A percentile compares a stretch with the other conserved stretches of the same genome.
phyloP scores from a whole-genome alignment of 805 yeast species.

The Suhomyces xylopsoci region DNA sequence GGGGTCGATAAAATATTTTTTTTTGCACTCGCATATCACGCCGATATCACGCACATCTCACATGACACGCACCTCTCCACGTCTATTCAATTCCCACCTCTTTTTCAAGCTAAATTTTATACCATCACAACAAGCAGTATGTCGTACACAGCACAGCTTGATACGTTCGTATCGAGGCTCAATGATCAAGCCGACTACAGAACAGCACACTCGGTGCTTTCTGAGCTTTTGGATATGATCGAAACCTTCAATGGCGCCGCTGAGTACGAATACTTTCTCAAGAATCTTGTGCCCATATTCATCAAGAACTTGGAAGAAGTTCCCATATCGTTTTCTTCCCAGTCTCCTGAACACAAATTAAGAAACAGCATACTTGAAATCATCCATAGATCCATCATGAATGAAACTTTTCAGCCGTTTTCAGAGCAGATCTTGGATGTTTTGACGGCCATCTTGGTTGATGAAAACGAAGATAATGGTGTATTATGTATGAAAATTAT shows the following conservation, averaged over 20 bases:
- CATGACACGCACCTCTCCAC: constrained; percentile 17
- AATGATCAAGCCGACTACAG: constrained; percentile 55
- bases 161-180: constrained; percentile 63
- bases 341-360: constrained; percentile 71
- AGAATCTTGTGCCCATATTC: constrained; percentile 67
- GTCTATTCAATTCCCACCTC: constrained; percentile 17
- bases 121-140: constrained; percentile 15
- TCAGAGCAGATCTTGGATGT: constrained; percentile 57
- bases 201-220: constrained; percentile 62
- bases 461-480: constrained; percentile 95
- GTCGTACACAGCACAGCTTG: constrained; percentile 57
- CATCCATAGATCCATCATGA: constrained; percentile 76
- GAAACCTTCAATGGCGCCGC: constrained; percentile 79
- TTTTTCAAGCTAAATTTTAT: constrained; percentile 11
- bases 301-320: constrained; percentile 58
- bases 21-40: neutral
- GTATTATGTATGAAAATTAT: constrained; percentile 84
- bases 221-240: constrained; percentile 82
- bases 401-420: constrained; percentile 74
- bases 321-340: constrained; percentile 67
- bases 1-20: no score
- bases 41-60: constrained; percentile 22
- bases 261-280: constrained; percentile 76
- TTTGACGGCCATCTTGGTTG: constrained; percentile 56
- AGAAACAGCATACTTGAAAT: constrained; percentile 76